These are phyloP conservation scores for Hypoxylon sp. DNA, from an alignment of 2,329 filamentous ascomycete species.

Conservation along the genomic window DNA sequence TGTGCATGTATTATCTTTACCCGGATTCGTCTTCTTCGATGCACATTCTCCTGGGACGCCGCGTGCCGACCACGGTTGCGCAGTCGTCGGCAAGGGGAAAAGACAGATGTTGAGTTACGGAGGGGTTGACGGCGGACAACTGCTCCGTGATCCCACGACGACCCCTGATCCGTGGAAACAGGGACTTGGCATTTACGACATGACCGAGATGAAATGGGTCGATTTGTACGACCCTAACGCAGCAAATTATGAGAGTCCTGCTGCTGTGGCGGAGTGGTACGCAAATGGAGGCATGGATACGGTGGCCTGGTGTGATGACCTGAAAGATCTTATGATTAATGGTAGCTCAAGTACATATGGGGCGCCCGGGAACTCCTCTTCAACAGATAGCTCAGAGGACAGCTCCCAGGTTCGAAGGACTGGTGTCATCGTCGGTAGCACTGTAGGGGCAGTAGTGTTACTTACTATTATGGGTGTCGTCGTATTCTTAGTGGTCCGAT, in stretches of 20 bases:
- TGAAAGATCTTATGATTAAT: conserved; percentile 47
- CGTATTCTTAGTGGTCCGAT: conserved; percentile 31
- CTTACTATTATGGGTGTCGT: conserved; percentile 26
- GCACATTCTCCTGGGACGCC: conserved; percentile 43
- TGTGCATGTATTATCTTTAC: conserved; percentile 55
- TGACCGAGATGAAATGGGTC: conserved; percentile 54
- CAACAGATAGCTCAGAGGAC: conserved; percentile 11
- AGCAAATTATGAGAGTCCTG: conserved; percentile 52
- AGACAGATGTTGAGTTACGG: conserved; percentile 58
- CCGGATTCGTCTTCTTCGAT: conserved; percentile 55
- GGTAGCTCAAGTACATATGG: conserved; percentile 31
- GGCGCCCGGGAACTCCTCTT: conserved; percentile 18
- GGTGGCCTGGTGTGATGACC: conserved; percentile 46
- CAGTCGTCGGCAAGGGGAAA: conserved; percentile 52
- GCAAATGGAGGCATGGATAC: conserved; percentile 45
- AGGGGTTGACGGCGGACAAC: conserved; percentile 50
- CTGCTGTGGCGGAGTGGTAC: conserved; percentile 53
- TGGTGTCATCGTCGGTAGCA: conserved; percentile 45
- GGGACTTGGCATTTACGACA: conserved; percentile 57
- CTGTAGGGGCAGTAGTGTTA: conserved; percentile 44
- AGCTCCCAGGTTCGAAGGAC: conserved; percentile 22
- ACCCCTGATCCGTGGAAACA: conserved; percentile 54
- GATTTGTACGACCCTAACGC: conserved; percentile 53
- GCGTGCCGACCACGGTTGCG: conserved; percentile 53
- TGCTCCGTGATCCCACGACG: conserved; percentile 39